Percentiles rank a stretch among this genome's conserved stretches.
Conservation (phyloP, 2,329 filamentous ascomycete species). For the Corinectria fuckeliana region DNA sequence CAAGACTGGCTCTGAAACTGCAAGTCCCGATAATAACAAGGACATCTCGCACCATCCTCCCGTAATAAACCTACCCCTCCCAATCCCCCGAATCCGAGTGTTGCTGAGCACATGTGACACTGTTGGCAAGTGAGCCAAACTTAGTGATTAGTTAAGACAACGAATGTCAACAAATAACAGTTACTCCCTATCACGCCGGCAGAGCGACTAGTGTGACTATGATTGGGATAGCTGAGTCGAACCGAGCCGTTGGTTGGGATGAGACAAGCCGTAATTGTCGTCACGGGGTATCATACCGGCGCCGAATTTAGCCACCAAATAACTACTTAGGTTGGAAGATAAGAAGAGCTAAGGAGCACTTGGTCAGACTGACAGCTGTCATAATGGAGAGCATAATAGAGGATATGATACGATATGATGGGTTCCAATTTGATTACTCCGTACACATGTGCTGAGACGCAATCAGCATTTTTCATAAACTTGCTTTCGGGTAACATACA, state of each 20-base stretch:
- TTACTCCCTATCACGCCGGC: neutral
- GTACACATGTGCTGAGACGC: no score
- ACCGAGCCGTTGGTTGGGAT: constrained; percentile 1
- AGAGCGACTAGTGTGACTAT: constrained; percentile 16
- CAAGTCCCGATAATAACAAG: neutral
- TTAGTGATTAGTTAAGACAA: neutral
- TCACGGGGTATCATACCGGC: constrained; percentile 11
- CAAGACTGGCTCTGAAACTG: neutral
- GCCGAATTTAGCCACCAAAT: neutral
- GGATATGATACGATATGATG: no score
- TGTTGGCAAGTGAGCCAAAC: neutral
- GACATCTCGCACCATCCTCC: neutral
- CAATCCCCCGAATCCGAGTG: neutral
- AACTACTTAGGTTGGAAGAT: neutral
- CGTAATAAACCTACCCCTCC: no score
- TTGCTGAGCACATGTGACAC: neutral
- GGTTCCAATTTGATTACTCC: no score
- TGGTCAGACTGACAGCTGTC: no score
- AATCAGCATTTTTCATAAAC: no score
- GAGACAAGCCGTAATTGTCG: constrained; percentile 3
- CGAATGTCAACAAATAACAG: neutral
- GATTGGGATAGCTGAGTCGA: constrained; percentile 5
- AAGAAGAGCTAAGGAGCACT: neutral
- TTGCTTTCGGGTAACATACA: no score
- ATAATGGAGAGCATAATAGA: neutral